Evolutionary conservation across 73 alveolate genomes (phyloP).

Genomic region (Diophrys appendiculata): DNA sequence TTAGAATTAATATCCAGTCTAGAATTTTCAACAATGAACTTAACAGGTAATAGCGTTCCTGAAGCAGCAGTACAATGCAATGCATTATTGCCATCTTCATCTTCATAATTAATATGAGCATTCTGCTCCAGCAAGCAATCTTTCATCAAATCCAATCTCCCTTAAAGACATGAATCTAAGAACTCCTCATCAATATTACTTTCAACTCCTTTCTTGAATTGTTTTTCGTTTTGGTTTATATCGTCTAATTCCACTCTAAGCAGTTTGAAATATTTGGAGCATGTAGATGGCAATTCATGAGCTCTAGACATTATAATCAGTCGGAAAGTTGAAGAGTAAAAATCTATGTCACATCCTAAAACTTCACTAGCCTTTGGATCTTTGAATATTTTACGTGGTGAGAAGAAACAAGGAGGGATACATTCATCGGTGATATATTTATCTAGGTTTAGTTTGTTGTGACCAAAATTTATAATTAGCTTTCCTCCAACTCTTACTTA

Average conservation of each 20-base stretch:
- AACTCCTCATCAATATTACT: not conserved
- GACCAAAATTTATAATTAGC: not conserved
- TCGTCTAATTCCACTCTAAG: not conserved
- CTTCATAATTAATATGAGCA: not conserved
- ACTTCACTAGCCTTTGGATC: not conserved
- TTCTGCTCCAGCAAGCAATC: not conserved
- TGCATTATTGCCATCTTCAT: not conserved
- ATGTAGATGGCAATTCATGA: not conserved
- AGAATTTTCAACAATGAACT: not conserved
- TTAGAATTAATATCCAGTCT: not conserved
- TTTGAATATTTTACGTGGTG: not conserved
- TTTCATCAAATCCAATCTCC: not conserved
- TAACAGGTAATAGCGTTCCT: not conserved
- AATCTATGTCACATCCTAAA: not conserved
- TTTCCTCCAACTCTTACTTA: not conserved
- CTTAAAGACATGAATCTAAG: not conserved
- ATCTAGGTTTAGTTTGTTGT: not conserved
- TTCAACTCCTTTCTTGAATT: no score
- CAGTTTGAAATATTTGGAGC: no score
- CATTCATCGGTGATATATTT: not conserved
- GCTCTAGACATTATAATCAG: not conserved
- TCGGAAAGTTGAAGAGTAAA: not conserved
- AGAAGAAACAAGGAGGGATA: not conserved
- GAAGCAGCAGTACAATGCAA: not conserved
- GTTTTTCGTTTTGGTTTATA: not conserved